phyloP scores from a whole-genome alignment of 2,329 filamentous ascomycete genomes.

The Cytospora schulzeri region DNA sequence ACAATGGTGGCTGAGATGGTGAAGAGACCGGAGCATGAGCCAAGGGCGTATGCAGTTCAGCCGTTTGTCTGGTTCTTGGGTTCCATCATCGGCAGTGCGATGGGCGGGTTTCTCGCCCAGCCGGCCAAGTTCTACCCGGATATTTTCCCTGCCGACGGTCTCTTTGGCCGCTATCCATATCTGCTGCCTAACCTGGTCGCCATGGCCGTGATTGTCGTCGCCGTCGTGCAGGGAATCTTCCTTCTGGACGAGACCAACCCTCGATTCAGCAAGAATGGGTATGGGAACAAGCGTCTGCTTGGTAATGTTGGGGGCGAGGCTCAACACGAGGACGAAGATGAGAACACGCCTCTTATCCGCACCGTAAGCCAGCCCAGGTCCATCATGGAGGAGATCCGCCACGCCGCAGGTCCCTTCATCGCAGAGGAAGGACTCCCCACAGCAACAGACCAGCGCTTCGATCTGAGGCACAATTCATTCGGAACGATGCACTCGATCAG shows the following conservation, averaged over 20 bases:
- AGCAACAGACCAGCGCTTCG: slow-evolving; percentile 40
- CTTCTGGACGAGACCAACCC: slow-evolving; percentile 57
- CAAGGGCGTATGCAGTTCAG: slow-evolving; percentile 26
- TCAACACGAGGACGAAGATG: slow-evolving; percentile 34
- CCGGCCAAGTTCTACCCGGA: slow-evolving; percentile 28
- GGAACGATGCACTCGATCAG: slow-evolving; percentile 46
- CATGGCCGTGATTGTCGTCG: slow-evolving; percentile 63
- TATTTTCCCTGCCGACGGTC: slow-evolving; percentile 42
- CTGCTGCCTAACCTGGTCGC: slow-evolving; percentile 59
- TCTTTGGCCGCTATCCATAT: slow-evolving; percentile 68
- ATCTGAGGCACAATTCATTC: slow-evolving; percentile 43
- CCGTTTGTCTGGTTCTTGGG: slow-evolving; percentile 28
- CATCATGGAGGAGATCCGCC: slow-evolving; percentile 29
- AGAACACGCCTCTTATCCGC: slow-evolving; percentile 35
- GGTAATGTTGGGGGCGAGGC: slow-evolving; percentile 32
- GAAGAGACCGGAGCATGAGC: slow-evolving; percentile 45
- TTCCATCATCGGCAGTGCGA: slow-evolving; percentile 25
- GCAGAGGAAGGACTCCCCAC: slow-evolving; percentile 40
- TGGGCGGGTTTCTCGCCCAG: slow-evolving; percentile 27
- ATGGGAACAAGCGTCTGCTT: slow-evolving; percentile 28
- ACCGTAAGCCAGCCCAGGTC: slow-evolving; percentile 33
- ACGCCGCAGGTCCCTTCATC: slow-evolving; percentile 36
- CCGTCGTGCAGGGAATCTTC: slow-evolving; percentile 64
- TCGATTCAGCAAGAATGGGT: slow-evolving; percentile 22
- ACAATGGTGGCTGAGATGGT: slow-evolving; percentile 48